Base-by-base conservation (phyloP, 306 rosid species). In the Quercus bicolor region DNA sequence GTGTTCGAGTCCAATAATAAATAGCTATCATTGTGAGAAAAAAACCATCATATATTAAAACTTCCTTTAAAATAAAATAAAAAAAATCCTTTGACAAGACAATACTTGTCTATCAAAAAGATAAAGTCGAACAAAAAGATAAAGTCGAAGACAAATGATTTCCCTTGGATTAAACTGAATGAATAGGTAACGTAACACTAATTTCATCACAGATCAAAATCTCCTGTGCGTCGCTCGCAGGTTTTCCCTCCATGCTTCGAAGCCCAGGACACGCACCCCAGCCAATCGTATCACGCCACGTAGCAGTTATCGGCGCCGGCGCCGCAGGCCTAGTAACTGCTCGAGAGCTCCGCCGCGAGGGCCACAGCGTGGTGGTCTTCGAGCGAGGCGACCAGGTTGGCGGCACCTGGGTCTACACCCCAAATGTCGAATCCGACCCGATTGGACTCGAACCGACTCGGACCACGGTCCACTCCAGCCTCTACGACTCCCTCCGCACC, bases 251-350 rank as follows among this genome's bases (percentile, higher is more conserved):
- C 45, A 37, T 37, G 45, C 2, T 8, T 37, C 3, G 11, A 37
- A 37, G 45, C 45, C 45, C 45, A 40, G 45, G 12, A 40, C 45
- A 40, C 62, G 64, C 73, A 19, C 29, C 29, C 23, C 75, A 73
- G 2, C 76, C 83, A 4, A 19, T 73, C 23, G 29, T 56, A 5
- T 69, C 90, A 66, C 87, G 92, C 75, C 87, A 80, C 33, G 97
- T 90, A 5, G 98, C 97, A 9, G 97, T 93, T 1, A 86, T 93
- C 56, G 98, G 97, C 2, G 97, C 93, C 5, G 97, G 97, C 2
- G 88, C 87, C 11, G 73, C 75, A 0, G 98, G 98, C 5, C 74
- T 93, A 0, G 91, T 86, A 3, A 85, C 88, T 2, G 92, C 97
- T 0, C 95, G 93, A 19, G 98, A 93, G 85, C 97, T 93, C 79